Conservation (phyloP, 1,139 yeast genomes). For the Hyphopichia fennica region DNA sequence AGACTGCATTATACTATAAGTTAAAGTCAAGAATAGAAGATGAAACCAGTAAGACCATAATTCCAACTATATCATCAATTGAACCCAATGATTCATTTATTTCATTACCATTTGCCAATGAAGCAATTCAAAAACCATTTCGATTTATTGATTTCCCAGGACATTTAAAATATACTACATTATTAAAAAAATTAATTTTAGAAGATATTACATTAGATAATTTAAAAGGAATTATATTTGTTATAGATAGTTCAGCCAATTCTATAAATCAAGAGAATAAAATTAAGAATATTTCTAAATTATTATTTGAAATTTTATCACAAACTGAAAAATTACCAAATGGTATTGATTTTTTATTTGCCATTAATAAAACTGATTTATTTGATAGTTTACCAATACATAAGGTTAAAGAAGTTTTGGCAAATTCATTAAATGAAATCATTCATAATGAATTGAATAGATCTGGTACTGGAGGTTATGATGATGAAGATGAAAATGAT, state of each 20-base stretch:
- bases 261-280: constrained; percentile 33
- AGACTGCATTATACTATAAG: constrained; percentile 61
- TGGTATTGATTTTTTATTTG: constrained; percentile 72
- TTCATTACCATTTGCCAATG: constrained; percentile 35
- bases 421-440: constrained; percentile 60
- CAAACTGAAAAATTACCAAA: constrained; percentile 58
- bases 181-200: constrained; percentile 41
- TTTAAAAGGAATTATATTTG: constrained; percentile 65
- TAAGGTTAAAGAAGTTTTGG: constrained; percentile 59
- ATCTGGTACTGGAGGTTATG: constrained; percentile 38
- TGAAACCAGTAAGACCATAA: constrained; percentile 8
- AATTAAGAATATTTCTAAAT: constrained; percentile 50
- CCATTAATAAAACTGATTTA: constrained; percentile 80
- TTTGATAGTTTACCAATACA: constrained; percentile 76
- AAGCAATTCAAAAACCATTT: constrained; percentile 32
- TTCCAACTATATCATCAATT: constrained; percentile 44
- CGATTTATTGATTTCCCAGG: constrained; percentile 84
- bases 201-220: constrained; percentile 46
- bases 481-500: constrained; percentile 22
- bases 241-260: constrained; percentile 62
- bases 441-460: constrained; percentile 44
- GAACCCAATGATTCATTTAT: constrained; percentile 36
- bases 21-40: constrained; percentile 13
- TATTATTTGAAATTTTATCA: constrained; percentile 54
- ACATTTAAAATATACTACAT: constrained; percentile 65